Percentiles rank a stretch among this genome's conserved stretches.
phyloP scores from a whole-genome alignment of 768 basidiomycete genomes.

The Lentinula lateritia region DNA sequence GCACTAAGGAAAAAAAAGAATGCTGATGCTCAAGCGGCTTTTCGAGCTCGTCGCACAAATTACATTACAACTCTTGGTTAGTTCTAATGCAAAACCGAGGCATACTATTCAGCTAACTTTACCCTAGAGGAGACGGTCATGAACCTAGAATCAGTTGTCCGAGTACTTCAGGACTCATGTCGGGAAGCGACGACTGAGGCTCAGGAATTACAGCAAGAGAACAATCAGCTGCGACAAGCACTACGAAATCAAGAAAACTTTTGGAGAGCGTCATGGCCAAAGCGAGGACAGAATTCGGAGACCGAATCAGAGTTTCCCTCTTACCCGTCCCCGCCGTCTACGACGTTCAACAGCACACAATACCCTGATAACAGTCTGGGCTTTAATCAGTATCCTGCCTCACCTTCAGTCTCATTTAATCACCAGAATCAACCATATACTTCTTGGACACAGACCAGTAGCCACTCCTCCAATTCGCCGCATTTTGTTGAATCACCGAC shows the following conservation, averaged over 20 bases:
- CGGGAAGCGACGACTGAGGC: conserved; percentile 60
- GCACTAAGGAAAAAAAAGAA: conserved; percentile 84
- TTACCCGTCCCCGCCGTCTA: conserved; percentile 28
- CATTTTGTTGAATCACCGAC: conserved; percentile 56
- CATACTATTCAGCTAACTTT: neutral
- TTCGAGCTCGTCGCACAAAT: conserved; percentile 63
- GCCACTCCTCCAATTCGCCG: conserved; percentile 47
- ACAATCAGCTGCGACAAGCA: conserved; percentile 56
- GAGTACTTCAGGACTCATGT: conserved; percentile 79
- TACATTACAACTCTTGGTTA: conserved; percentile 79
- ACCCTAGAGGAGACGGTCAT: conserved; percentile 36
- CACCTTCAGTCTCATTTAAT: conserved; percentile 35
- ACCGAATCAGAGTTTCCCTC: conserved; percentile 52
- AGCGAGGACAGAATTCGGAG: conserved; percentile 51
- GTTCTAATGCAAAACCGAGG: neutral
- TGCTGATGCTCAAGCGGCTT: conserved; percentile 84
- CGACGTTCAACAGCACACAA: neutral
- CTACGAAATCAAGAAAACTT: conserved; percentile 68
- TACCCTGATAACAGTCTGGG: conserved; percentile 31
- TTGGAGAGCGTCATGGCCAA: conserved; percentile 65
- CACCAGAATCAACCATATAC: conserved; percentile 21
- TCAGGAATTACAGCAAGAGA: conserved; percentile 61
- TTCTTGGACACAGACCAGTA: conserved; percentile 29
- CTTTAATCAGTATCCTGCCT: conserved; percentile 35
- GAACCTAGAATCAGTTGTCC: conserved; percentile 67